phyloP scores from a whole-genome alignment of 2,329 filamentous ascomycete species.

The Plectosphaerella sp. region DNA sequence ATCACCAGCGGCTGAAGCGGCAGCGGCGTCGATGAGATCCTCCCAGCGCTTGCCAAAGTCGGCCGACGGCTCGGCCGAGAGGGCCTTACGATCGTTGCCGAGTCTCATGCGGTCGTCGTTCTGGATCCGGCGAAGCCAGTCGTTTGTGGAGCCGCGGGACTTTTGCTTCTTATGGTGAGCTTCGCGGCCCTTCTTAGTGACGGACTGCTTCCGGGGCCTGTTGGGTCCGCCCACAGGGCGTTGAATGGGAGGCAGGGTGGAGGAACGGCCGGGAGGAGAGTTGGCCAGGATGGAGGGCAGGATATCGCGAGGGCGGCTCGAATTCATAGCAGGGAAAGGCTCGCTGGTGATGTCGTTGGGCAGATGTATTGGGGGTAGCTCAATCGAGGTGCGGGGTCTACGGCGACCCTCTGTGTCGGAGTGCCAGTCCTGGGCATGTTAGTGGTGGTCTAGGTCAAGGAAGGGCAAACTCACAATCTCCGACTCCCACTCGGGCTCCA shows the following conservation, averaged over 20 bases:
- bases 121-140: slow-evolving; percentile 56
- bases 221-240: slow-evolving; percentile 61
- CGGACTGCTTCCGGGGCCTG: slow-evolving; percentile 78
- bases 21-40: slow-evolving; percentile 87
- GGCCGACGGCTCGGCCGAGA: slow-evolving; percentile 78
- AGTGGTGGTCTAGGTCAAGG: slow-evolving; percentile 9
- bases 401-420: slow-evolving; percentile 66
- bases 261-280: slow-evolving; percentile 82
- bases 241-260: slow-evolving; percentile 80
- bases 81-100: slow-evolving; percentile 71
- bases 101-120: slow-evolving; percentile 62
- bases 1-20: slow-evolving; percentile 84
- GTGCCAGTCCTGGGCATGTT: slow-evolving; percentile 56
- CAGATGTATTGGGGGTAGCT: slow-evolving; percentile 65
- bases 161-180: slow-evolving; percentile 76
- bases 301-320: slow-evolving; percentile 63
- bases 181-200: slow-evolving; percentile 73
- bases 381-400: slow-evolving; percentile 63
- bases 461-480: slow-evolving; percentile 57
- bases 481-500: slow-evolving; percentile 72
- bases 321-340: slow-evolving; percentile 60
- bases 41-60: slow-evolving; percentile 91
- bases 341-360: slow-evolving; percentile 67
- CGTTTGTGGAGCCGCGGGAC: slow-evolving; percentile 65
- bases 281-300: slow-evolving; percentile 77